These are phyloP conservation scores for Pterulicium gracile DNA, from an alignment of 1,284 basidiomycete species.

Conservation along the genomic window DNA sequence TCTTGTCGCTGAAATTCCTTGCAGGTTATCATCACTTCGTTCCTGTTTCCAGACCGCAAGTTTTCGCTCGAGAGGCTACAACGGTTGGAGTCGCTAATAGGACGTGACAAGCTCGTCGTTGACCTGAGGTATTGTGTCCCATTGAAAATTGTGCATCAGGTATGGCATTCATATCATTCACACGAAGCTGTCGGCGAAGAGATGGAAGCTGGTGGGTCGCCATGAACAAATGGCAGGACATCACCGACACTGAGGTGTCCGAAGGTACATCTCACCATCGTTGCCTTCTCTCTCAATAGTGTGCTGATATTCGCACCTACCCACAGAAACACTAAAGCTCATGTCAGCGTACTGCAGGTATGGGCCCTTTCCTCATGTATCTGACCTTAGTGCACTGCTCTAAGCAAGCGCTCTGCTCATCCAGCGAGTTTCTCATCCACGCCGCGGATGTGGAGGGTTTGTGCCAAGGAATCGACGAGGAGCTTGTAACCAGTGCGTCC, in stretches of 20 bases:
- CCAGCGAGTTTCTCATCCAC: slow-evolving; percentile 90
- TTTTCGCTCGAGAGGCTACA: slow-evolving; percentile 74
- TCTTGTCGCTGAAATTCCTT: too few relatives aligned
- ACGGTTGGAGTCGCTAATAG: slow-evolving; percentile 54
- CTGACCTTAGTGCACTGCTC: neutral
- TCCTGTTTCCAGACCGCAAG: slow-evolving; percentile 76
- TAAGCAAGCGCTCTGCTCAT: slow-evolving; percentile 8
- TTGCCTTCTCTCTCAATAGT: too few relatives aligned
- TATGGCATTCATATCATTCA: slow-evolving; percentile 2
- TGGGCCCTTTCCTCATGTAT: slow-evolving; percentile 8
- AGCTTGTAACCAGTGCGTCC: slow-evolving; percentile 69
- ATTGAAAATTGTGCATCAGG: too few relatives aligned
- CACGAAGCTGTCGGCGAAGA: slow-evolving; percentile 69
- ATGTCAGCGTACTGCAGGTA: slow-evolving; percentile 74
- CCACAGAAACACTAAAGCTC: slow-evolving; percentile 56
- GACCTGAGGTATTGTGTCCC: slow-evolving; percentile 91
- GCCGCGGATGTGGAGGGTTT: slow-evolving; percentile 97
- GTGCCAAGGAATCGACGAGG: slow-evolving; percentile 93
- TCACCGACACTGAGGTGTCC: slow-evolving; percentile 90
- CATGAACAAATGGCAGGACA: slow-evolving; percentile 98
- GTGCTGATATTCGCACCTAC: too few relatives aligned
- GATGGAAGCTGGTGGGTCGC: slow-evolving; percentile 86
- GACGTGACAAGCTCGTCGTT: slow-evolving; percentile 85
- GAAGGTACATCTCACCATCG: slow-evolving; percentile 37
- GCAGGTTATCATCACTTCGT: slow-evolving; percentile 95